phyloP scores from a whole-genome alignment of 169 alveolate species.

The Cardiosporidium cionae region DNA sequence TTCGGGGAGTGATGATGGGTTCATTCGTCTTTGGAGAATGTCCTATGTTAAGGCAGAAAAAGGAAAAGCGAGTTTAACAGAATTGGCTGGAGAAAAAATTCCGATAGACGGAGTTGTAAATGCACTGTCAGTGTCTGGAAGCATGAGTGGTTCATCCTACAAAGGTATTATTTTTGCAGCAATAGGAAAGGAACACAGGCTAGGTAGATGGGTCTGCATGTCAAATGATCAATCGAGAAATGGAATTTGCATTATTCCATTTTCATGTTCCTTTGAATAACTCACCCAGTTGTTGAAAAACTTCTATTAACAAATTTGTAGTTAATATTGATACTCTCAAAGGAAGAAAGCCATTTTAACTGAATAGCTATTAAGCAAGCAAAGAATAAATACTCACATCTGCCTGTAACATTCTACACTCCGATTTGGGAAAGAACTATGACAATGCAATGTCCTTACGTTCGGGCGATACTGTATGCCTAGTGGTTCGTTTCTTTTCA shows the following conservation, averaged over 20 bases:
- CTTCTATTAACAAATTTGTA: too few relatives aligned
- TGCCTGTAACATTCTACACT: too few relatives aligned
- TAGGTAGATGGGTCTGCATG: neutral
- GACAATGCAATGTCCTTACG: too few relatives aligned
- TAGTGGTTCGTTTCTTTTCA: too few relatives aligned
- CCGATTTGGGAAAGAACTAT: too few relatives aligned
- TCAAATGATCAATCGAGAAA: neutral
- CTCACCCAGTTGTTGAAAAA: too few relatives aligned
- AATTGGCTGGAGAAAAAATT: neutral
- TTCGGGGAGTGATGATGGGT: neutral
- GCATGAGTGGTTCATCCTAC: neutral
- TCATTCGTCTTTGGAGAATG: neutral
- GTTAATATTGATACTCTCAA: too few relatives aligned
- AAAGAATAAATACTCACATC: too few relatives aligned
- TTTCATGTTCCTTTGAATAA: too few relatives aligned
- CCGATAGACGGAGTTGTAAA: neutral
- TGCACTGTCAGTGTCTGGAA: neutral
- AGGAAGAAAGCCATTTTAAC: too few relatives aligned
- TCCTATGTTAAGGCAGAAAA: neutral
- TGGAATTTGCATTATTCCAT: neutral
- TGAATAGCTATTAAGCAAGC: too few relatives aligned
- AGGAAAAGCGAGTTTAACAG: neutral
- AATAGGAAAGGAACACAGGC: neutral
- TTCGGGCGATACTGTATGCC: too few relatives aligned
- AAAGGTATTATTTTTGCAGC: neutral